Percentiles rank a stretch among this genome's conserved stretches.
Evolutionary conservation across 768 basidiomycete species (phyloP).

Genomic region (Asterophora parasitica): DNA sequence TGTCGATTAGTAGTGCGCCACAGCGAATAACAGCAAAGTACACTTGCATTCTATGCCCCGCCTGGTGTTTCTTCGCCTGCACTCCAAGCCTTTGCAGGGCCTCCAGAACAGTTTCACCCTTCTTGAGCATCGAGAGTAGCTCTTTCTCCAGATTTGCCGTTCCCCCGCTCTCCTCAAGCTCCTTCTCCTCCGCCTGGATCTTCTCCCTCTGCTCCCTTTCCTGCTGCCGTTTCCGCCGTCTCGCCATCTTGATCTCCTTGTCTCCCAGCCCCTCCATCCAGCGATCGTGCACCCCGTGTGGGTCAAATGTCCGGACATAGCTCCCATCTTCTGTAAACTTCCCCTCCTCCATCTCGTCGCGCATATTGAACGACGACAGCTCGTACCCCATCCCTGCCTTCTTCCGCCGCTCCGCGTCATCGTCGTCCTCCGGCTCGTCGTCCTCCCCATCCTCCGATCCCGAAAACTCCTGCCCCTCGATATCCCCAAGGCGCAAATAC

Average conservation of each 20-base stretch:
- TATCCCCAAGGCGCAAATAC: conserved; percentile 86
- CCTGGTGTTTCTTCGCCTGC: conserved; percentile 52
- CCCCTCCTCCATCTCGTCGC: conserved; percentile 97
- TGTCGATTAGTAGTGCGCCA: conserved; percentile 1
- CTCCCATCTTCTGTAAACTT: conserved; percentile 93
- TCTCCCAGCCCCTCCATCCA: conserved; percentile 96
- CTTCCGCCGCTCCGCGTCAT: conserved; percentile 68
- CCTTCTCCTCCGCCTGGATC: conserved; percentile 68
- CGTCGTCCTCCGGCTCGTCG: conserved; percentile 65
- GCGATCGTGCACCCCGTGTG: conserved; percentile 85
- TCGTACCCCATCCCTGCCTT: conserved; percentile 92
- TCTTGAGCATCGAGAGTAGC: conserved; percentile 71
- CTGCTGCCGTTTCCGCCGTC: conserved; percentile 67
- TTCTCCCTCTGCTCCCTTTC: conserved; percentile 70
- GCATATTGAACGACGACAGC: conserved; percentile 97
- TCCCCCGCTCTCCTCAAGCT: conserved; percentile 64
- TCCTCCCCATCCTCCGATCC: conserved; percentile 40
- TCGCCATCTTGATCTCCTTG: conserved; percentile 77
- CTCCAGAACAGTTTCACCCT: conserved; percentile 88
- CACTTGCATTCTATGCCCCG: conserved; percentile 29
- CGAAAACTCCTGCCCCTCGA: conserved; percentile 93
- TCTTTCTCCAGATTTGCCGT: conserved; percentile 59
- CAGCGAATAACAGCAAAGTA: conserved; percentile 3
- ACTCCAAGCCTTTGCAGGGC: conserved; percentile 82
- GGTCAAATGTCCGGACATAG: conserved; percentile 83